Conservation (phyloP, 352 stramenopile genomes). For the Globisporangium apiculatum region DNA sequence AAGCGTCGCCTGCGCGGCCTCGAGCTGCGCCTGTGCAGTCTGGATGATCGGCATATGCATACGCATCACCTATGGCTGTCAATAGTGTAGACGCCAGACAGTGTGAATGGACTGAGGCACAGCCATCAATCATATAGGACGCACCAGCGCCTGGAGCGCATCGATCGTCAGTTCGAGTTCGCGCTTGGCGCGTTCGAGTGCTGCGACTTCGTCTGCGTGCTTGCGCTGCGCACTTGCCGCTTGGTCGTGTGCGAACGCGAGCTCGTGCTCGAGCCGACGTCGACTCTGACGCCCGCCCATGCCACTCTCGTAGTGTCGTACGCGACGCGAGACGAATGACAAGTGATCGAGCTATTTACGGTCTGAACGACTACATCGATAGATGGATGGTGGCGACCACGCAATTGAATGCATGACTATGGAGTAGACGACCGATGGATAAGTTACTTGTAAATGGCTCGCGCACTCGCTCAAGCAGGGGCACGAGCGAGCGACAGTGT, state of each 20-base stretch:
- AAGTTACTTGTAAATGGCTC: too few relatives aligned
- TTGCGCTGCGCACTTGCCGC: conserved; percentile 19
- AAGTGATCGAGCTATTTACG: too few relatives aligned
- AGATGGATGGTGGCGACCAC: too few relatives aligned
- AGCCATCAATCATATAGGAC: not conserved
- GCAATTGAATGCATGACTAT: too few relatives aligned
- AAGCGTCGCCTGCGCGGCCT: conserved; percentile 34
- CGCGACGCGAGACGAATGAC: too few relatives aligned
- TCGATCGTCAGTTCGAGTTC: conserved; percentile 50
- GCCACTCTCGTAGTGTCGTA: not conserved
- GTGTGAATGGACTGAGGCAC: too few relatives aligned
- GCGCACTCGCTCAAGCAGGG: too few relatives aligned
- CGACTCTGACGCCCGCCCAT: conserved; percentile 55
- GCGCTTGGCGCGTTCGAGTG: conserved; percentile 38
- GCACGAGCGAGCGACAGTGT: too few relatives aligned
- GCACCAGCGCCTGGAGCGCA: conserved; percentile 45
- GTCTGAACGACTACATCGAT: too few relatives aligned
- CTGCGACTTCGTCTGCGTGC: conserved; percentile 33
- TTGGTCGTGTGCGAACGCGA: conserved; percentile 38
- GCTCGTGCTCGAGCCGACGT: conserved; percentile 45
- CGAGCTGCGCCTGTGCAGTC: conserved; percentile 35
- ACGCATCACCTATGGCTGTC: not conserved
- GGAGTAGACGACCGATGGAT: too few relatives aligned
- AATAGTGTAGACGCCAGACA: too few relatives aligned
- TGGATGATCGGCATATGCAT: not conserved